phyloP scores from a whole-genome alignment of 805 yeast species.

The Sugiyamaella boreocaroliniensis region DNA sequence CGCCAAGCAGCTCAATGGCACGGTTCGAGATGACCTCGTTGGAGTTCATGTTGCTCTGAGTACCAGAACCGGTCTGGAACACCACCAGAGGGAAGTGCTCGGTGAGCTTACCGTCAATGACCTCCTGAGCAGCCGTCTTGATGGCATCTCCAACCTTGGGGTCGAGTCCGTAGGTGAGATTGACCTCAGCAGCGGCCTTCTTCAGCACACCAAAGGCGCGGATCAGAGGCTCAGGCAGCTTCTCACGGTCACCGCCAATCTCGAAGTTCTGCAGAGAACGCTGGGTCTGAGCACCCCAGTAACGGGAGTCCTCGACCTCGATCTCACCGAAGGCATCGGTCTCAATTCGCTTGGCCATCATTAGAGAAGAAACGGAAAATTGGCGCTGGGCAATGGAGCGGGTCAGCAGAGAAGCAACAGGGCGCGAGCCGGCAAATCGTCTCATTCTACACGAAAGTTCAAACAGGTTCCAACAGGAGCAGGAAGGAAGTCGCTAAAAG shows the following conservation, averaged over 20 bases:
- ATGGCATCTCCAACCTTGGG: conserved; percentile 79
- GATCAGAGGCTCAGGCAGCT: conserved; percentile 85
- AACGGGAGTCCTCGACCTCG: conserved; percentile 76
- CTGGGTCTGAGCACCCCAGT: conserved; percentile 97
- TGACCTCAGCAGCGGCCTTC: conserved; percentile 91
- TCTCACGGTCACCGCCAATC: conserved; percentile 88
- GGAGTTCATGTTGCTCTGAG: conserved; percentile 98
- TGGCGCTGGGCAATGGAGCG: neutral
- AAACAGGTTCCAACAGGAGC: neutral
- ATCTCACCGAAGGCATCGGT: conserved; percentile 96
- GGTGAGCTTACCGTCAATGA: conserved; percentile 79
- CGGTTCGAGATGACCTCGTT: conserved; percentile 98
- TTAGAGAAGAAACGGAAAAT: conserved; percentile 7
- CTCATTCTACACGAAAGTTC: conserved; percentile 3
- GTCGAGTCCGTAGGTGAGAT: conserved; percentile 77
- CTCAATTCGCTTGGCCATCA: conserved; percentile 54
- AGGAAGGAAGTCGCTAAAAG: conserved; percentile 1
- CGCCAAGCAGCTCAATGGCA: conserved; percentile 94
- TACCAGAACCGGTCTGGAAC: conserved; percentile 98
- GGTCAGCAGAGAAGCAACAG: conserved; percentile 8
- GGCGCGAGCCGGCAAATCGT: conserved; percentile 2
- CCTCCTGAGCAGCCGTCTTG: conserved; percentile 92
- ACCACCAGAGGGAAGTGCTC: conserved; percentile 98
- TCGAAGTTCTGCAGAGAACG: conserved; percentile 90
- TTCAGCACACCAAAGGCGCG: conserved; percentile 89